Base-by-base conservation (phyloP, 1,139 yeast species). In the Candida sojae region DNA sequence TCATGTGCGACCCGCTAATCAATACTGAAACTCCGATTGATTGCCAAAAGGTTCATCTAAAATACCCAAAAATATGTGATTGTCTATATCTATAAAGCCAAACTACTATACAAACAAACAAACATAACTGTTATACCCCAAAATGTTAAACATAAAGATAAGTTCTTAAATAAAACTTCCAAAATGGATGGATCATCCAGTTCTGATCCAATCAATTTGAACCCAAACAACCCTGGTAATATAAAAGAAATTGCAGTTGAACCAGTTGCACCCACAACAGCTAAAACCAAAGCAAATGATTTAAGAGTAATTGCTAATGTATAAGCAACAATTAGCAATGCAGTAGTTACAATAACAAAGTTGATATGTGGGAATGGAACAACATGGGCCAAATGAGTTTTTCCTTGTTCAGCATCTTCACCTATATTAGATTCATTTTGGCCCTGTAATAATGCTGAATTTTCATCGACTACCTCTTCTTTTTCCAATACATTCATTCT, bases 221-320 rank as follows among this genome's bases (percentile, higher is more conserved):
- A 79, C 0, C 85, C 86, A 59, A 81, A 81, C 48, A 78, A 67
- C 0, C 86, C 86, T 0, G 86, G 86, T 36, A 81, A 68, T 10
- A 81, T 80, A 58, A 80, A 81, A 5, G 84, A 79, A 40, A 81
- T 81, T 6, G 84, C 68, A 0, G 84, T 82, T 8, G 85, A 82
- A 1, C 86, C 86, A 0, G 85, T 80, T 10, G 86, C 82, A 1
- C 86, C 86, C 10, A 81, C 84, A 17, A 81, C 57, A 0, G 86
- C 81, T 53, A 81, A 67, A 5, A 81, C 80, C 39, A 79, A 67
- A 30, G 84, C 85, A 64, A 81, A 81, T 17, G 84, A 80, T 42
- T 66, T 66, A 48, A 81, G 66, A 7, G 76, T 57, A 1, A 75
- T 57, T 1, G 86, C 84, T 32, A 73, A 61, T 0, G 58, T 42